These are phyloP conservation scores for Umbellularia californica DNA, from an alignment of 164 flowering plant species.

Conservation along the genomic window DNA sequence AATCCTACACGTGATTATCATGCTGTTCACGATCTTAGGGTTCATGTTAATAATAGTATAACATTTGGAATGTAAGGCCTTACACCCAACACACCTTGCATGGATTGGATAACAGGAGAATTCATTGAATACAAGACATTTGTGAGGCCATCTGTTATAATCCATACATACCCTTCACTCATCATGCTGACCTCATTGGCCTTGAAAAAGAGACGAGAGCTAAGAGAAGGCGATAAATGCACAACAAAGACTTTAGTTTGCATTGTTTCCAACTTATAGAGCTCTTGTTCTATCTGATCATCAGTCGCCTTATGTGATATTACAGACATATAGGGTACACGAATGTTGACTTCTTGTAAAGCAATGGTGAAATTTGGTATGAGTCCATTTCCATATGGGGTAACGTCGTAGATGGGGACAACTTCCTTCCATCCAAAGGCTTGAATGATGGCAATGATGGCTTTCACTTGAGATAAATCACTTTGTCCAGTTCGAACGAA, in stretches of 20 bases:
- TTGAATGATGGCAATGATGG: slow-evolving; percentile 14
- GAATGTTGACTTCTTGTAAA: slow-evolving; percentile 8
- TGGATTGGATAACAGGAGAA: slow-evolving; percentile 15
- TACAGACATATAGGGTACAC: slow-evolving; percentile 10
- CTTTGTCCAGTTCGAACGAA: slow-evolving; percentile 14
- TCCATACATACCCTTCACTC: slow-evolving; percentile 21
- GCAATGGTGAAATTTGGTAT: slow-evolving; percentile 17
- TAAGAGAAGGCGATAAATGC: slow-evolving; percentile 15
- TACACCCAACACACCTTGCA: slow-evolving; percentile 29
- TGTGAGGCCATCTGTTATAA: slow-evolving; percentile 17
- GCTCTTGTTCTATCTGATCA: slow-evolving; percentile 13
- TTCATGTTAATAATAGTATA: too few relatives aligned
- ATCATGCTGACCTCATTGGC: slow-evolving; percentile 14
- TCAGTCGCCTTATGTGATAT: slow-evolving; percentile 6
- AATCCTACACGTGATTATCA: too few relatives aligned
- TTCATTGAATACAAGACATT: slow-evolving; percentile 12
- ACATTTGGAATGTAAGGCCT: slow-evolving; percentile 13
- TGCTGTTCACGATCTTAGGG: too few relatives aligned
- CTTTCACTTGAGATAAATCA: slow-evolving; percentile 18
- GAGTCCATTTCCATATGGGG: slow-evolving; percentile 18
- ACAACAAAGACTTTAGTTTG: slow-evolving; percentile 23
- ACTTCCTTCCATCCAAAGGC: slow-evolving; percentile 20
- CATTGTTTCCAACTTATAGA: slow-evolving; percentile 18
- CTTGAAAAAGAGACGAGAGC: slow-evolving; percentile 15
- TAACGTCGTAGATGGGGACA: slow-evolving; percentile 21